A percentile compares a stretch with the other conserved stretches of the same genome.
These are phyloP conservation scores for Coniosporium tulheliwenetii DNA, from an alignment of 2,329 filamentous ascomycete genomes.

Conservation along the genomic window DNA sequence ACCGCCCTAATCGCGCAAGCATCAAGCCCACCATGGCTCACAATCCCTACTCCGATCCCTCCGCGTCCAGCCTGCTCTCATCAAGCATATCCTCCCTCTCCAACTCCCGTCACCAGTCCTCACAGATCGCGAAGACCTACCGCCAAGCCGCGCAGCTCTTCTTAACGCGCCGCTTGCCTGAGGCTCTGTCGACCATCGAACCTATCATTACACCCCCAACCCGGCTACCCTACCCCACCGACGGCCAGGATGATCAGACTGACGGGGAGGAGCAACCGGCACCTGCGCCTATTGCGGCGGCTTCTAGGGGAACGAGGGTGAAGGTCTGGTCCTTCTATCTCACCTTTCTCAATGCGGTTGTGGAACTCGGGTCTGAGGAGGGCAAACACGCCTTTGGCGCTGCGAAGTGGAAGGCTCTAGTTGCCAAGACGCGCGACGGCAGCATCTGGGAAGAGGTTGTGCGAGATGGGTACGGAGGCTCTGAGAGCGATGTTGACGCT, in stretches of 20 bases:
- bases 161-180: constrained; percentile 80
- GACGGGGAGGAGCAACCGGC: constrained; percentile 12
- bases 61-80: constrained; percentile 28
- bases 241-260: constrained; percentile 10
- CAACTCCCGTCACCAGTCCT: constrained; percentile 48
- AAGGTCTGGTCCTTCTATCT: constrained; percentile 98
- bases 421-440: constrained; percentile 73
- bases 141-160: constrained; percentile 89
- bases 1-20: too few relatives aligned
- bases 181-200: constrained; percentile 72
- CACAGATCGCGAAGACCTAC: constrained; percentile 79
- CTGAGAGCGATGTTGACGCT: constrained; percentile 80
- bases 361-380: constrained; percentile 79
- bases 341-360: constrained; percentile 77
- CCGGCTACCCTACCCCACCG: constrained; percentile 2
- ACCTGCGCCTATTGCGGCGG: constrained; percentile 59
- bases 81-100: constrained; percentile 57
- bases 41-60: too few relatives aligned
- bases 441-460: constrained; percentile 92
- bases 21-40: too few relatives aligned
- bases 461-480: constrained; percentile 69
- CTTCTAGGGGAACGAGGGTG: constrained; percentile 68
- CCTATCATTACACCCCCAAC: constrained; percentile 53
- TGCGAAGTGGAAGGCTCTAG: constrained; percentile 69
- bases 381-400: constrained; percentile 79